Conservation (phyloP, 2,329 filamentous ascomycete species). For the Botrytis pseudocinerea region DNA sequence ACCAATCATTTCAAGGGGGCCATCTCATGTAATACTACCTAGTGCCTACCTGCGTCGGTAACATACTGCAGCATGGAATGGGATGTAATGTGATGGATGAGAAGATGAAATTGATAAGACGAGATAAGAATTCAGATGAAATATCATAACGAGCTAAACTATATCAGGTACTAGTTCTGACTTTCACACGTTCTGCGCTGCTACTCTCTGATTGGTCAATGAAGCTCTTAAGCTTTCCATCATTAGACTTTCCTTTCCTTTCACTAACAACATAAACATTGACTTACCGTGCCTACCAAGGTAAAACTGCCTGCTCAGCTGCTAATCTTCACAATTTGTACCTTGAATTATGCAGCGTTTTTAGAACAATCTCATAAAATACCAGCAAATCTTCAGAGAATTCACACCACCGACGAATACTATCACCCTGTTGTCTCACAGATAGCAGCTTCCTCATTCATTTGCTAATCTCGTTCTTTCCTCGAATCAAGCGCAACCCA, state of each 20-base stretch:
- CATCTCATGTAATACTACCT: not conserved
- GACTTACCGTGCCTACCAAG: not conserved
- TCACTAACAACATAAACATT: not conserved
- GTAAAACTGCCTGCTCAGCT: not conserved
- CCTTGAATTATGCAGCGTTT: not conserved
- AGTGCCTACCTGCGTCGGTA: not conserved
- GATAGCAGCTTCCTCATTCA: not conserved
- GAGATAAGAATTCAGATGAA: not conserved
- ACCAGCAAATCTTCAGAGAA: not conserved
- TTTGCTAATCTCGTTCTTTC: not conserved
- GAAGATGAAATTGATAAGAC: not conserved
- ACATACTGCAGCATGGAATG: not conserved
- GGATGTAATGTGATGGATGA: not conserved
- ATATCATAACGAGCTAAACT: not conserved
- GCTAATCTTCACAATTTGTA: not conserved
- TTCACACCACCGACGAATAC: conserved; percentile 1
- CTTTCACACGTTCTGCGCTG: not conserved
- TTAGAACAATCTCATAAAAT: not conserved
- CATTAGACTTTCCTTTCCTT: not conserved
- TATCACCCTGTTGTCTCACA: not conserved
- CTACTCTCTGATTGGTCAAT: conserved; percentile 14
- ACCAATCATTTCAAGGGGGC: not conserved
- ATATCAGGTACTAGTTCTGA: not conserved
- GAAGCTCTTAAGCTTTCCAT: not conserved
- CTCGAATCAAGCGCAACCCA: not conserved